Conservation (phyloP, 331 rosid genomes). For the Acacia concinna region DNA sequence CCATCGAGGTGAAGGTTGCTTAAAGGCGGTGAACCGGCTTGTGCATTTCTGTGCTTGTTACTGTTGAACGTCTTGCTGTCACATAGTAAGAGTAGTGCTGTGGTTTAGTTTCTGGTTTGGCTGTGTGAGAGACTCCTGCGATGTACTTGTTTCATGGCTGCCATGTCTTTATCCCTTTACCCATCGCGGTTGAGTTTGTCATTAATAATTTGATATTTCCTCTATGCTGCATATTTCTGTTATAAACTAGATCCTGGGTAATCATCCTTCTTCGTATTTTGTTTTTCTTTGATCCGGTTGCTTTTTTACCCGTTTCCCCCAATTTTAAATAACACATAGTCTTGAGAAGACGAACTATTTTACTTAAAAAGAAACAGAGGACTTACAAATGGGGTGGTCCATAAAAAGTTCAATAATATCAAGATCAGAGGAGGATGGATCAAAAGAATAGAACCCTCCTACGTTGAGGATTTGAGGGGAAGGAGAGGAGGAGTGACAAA, state of each 20-base stretch:
- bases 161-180: not conserved
- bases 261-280: not conserved
- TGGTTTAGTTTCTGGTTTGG: not conserved
- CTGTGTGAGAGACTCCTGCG: not conserved
- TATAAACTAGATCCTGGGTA: not conserved
- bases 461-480: not conserved
- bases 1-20: slow-evolving; percentile 69
- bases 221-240: not conserved
- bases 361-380: not conserved
- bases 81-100: not conserved
- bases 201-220: too few relatives aligned
- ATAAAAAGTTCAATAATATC: not conserved
- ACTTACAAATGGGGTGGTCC: not conserved
- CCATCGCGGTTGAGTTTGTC: not conserved
- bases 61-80: not conserved
- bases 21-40: not conserved
- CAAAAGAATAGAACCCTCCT: not conserved
- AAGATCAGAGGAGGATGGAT: not conserved
- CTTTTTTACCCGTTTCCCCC: not conserved
- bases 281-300: not conserved
- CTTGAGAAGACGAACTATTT: not conserved
- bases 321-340: not conserved
- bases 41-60: not conserved
- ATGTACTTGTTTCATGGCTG: not conserved
- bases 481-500: not conserved